phyloP scores from a whole-genome alignment of 306 rosid genomes.

The Citrullus amarus region DNA sequence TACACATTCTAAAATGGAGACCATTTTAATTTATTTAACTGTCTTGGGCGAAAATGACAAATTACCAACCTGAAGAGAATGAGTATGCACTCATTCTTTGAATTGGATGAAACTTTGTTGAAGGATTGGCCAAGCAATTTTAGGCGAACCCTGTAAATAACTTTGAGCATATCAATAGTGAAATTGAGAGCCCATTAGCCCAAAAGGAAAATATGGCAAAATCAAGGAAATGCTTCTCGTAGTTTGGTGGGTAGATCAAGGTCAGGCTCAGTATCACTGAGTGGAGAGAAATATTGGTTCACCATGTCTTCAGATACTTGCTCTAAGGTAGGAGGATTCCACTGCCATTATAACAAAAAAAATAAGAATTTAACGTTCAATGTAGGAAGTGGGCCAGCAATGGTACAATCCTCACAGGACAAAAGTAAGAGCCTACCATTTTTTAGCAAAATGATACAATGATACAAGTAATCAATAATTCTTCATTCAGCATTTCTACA shows the following conservation, averaged over 20 bases:
- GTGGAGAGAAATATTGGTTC: constrained; percentile 55
- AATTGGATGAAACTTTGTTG: background rate
- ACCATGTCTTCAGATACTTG: constrained; percentile 75
- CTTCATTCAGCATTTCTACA: too few relatives aligned
- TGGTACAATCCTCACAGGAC: too few relatives aligned
- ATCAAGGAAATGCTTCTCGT: constrained; percentile 54
- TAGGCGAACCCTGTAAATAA: background rate
- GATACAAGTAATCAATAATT: too few relatives aligned
- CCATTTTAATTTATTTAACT: too few relatives aligned
- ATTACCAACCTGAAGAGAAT: background rate
- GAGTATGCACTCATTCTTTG: background rate
- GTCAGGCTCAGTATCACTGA: constrained; percentile 52
- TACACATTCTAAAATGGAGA: background rate
- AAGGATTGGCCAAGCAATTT: background rate
- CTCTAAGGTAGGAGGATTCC: constrained; percentile 92
- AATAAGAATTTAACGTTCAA: too few relatives aligned
- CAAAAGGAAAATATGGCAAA: background rate
- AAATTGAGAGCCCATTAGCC: background rate
- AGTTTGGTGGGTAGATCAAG: constrained; percentile 55
- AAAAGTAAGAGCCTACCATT: too few relatives aligned
- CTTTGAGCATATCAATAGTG: background rate
- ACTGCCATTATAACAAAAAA: constrained; percentile 23
- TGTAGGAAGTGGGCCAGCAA: too few relatives aligned
- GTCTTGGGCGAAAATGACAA: background rate
- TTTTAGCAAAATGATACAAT: too few relatives aligned